Base-by-base conservation (phyloP, 805 yeast genomes). In the Ogataea pini region DNA sequence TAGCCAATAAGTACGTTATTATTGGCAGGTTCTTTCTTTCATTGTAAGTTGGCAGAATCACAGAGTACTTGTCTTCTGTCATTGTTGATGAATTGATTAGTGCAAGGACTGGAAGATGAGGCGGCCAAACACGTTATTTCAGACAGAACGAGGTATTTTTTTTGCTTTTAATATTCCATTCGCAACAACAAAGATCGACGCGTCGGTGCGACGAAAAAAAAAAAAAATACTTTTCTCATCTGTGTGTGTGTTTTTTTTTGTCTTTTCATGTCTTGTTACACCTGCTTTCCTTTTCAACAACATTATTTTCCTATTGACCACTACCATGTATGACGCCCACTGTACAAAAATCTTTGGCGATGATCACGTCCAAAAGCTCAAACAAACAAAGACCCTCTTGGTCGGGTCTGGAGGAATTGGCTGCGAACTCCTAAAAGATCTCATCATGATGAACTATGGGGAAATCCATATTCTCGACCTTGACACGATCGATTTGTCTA, bases 351-450 rank as follows among this genome's bases (percentile, higher is more conserved):
- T 79, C n/a, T 70, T 77, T 38, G 82, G 82, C 1, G 62, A 57
- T 0, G 68, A 65, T 10, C 55, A 65, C 12, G 65, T 64, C 38
- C 42, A 49, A 1, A 18, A 48, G 17, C 57, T 78, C 36, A 58
- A 61, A n/a, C 17, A 49, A 9, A 58, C 86, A 6, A 84, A 80
- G 52, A 88, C 90, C 12, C 70, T 91, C 24, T 71, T 91, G 68
- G 95, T 91, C 2, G 98, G 98, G 3, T 96, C 97, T 1, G 98
- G 98, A 25, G 98, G 98, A 6, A 90, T 91, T 55, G 98, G 98
- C 2, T 91, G 96, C 64, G 98, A 91, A 65, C 70, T 91, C 38
- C 71, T 91, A 49, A 91, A 91, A 62, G 86, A 91, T 61, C 71
- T 91, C 42, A 80, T 88, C 4, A 68, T 89, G 53, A 74, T 87